Evolutionary conservation across 2,329 filamentous ascomycete species (phyloP).

Genomic region (Pseudopyrenochaeta lycopersici): DNA sequence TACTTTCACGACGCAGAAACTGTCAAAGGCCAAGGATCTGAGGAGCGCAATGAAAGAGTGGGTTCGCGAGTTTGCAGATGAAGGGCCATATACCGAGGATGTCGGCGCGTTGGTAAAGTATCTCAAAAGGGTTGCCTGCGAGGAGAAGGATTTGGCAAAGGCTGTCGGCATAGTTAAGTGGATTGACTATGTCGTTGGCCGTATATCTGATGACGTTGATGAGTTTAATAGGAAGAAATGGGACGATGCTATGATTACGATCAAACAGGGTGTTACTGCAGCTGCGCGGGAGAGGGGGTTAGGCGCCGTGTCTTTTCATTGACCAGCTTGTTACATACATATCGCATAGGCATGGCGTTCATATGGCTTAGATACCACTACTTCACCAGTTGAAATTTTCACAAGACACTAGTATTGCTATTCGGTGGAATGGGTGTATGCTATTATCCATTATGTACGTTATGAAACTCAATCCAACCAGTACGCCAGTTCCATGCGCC

Average conservation of each 20-base stretch:
- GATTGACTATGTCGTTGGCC: slow-evolving; percentile 56
- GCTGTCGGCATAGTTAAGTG: slow-evolving; percentile 74
- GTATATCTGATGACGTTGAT: slow-evolving; percentile 21
- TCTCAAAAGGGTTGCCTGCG: slow-evolving; percentile 72
- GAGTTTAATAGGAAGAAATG: slow-evolving; percentile 37
- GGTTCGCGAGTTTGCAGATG: slow-evolving; percentile 74
- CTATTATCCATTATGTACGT: not conserved
- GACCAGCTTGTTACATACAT: not conserved
- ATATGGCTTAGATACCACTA: not conserved
- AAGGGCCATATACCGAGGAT: slow-evolving; percentile 83
- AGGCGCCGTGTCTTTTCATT: slow-evolving; percentile 49
- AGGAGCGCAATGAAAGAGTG: slow-evolving; percentile 79
- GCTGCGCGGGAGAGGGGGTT: slow-evolving; percentile 57
- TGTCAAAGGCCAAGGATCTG: slow-evolving; percentile 69
- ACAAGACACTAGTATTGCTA: no score
- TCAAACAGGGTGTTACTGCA: slow-evolving; percentile 53
- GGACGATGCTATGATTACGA: slow-evolving; percentile 47
- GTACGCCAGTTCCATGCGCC: not conserved
- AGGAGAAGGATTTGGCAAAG: slow-evolving; percentile 83
- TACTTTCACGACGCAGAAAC: slow-evolving; percentile 68
- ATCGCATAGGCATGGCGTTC: not conserved
- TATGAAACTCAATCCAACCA: not conserved
- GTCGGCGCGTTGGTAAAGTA: slow-evolving; percentile 78
- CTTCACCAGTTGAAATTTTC: no score
- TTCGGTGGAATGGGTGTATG: not conserved